These are phyloP conservation scores for Syzygium jambos DNA, from an alignment of 345 rosid genomes.

Conservation along the genomic window DNA sequence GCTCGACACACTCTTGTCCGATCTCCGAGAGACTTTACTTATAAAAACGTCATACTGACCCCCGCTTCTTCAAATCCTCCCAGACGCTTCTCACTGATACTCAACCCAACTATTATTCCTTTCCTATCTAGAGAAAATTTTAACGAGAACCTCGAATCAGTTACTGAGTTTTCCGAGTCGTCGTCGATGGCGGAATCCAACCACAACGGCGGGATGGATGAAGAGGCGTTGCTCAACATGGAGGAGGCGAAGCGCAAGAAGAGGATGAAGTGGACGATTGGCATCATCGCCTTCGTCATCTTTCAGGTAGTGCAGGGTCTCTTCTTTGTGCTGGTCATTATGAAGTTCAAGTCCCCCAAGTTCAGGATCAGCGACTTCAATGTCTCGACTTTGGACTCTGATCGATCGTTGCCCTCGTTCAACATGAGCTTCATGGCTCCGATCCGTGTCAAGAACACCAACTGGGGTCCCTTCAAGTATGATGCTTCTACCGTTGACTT, in stretches of 20 bases:
- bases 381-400: background rate
- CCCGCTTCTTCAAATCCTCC: background rate
- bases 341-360: constrained; percentile 18
- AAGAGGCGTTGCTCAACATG: background rate
- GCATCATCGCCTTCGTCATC: constrained; percentile 13
- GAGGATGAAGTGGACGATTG: constrained; percentile 11
- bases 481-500: background rate
- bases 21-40: background rate
- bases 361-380: constrained; percentile 3
- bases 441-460: constrained; percentile 14
- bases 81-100: background rate
- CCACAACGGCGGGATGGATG: background rate
- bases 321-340: constrained; percentile 7
- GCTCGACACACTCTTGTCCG: background rate
- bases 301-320: constrained; percentile 14
- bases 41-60: background rate
- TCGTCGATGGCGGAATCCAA: background rate
- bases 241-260: constrained; percentile 12
- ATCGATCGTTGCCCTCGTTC: constrained; percentile 1
- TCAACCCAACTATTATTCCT: background rate
- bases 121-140: background rate
- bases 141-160: background rate
- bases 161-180: background rate
- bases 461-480: constrained; percentile 13
- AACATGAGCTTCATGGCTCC: background rate